Conservation (phyloP, 2,329 filamentous ascomycete genomes). For the Xylariaceae sp. region DNA sequence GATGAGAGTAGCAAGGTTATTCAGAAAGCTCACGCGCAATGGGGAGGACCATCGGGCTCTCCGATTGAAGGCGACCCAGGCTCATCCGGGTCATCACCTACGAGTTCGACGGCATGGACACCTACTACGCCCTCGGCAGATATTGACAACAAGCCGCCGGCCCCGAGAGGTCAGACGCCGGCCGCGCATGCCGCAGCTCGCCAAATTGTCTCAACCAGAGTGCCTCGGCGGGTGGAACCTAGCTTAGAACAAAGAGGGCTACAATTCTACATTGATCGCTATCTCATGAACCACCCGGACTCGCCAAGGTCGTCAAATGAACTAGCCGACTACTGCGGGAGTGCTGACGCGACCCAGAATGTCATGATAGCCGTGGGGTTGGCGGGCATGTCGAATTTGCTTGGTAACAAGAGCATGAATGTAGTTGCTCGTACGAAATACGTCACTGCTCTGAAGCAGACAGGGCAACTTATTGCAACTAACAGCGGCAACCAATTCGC, state of each 20-base stretch:
- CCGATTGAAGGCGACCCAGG: conserved; percentile 20
- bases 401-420: conserved; percentile 41
- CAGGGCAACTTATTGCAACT: conserved; percentile 35
- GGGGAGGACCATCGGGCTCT: conserved; percentile 32
- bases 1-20: conserved; percentile 62
- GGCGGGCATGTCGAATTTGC: conserved; percentile 53
- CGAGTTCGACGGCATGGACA: conserved; percentile 8
- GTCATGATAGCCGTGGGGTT: conserved; percentile 55
- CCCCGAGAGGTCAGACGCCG: background rate
- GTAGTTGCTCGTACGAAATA: conserved; percentile 49
- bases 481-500: conserved; percentile 31
- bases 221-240: conserved; percentile 33
- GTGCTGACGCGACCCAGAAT: conserved; percentile 38
- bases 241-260: conserved; percentile 44
- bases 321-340: conserved; percentile 31
- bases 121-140: background rate
- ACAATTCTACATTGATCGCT: conserved; percentile 48
- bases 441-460: conserved; percentile 46
- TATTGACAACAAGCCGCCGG: background rate
- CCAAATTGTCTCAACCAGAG: conserved; percentile 13
- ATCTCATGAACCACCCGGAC: conserved; percentile 47
- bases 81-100: conserved; percentile 4
- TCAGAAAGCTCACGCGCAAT: conserved; percentile 52
- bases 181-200: conserved; percentile 3
- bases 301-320: conserved; percentile 37